A percentile compares a stretch with the other conserved stretches of the same genome.
These are phyloP conservation scores for Diaporthe sp. DNA, from an alignment of 2,329 filamentous ascomycete genomes.

Conservation along the genomic window DNA sequence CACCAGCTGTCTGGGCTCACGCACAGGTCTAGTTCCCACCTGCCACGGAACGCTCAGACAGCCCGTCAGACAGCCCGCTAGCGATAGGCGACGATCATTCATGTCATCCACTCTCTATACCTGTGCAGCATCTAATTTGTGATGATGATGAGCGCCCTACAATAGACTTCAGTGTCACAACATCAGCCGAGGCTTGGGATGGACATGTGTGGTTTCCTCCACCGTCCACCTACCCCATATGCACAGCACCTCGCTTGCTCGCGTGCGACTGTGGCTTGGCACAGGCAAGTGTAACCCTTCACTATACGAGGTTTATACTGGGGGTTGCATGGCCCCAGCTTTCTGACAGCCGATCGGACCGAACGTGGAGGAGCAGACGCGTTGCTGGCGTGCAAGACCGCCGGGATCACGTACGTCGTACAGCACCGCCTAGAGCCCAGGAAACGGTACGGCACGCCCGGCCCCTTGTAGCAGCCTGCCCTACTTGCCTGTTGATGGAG, in stretches of 20 bases:
- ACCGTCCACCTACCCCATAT: not conserved
- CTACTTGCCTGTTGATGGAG: not conserved
- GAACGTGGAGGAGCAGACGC: not conserved
- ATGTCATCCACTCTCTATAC: not conserved
- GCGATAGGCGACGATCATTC: not conserved
- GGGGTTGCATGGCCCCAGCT: not conserved
- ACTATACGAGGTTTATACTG: not conserved
- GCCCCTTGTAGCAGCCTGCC: slow-evolving; percentile 7
- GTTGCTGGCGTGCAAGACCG: not conserved
- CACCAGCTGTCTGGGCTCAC: not conserved
- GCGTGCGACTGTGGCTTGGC: not conserved
- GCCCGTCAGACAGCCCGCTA: not conserved
- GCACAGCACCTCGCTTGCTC: not conserved
- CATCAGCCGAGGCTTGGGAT: not conserved
- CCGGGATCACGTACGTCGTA: not conserved
- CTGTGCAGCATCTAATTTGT: too few relatives aligned
- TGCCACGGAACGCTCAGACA: slow-evolving; percentile 3
- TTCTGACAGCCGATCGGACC: slow-evolving; percentile 9
- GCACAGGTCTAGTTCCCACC: not conserved
- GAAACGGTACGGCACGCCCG: not conserved
- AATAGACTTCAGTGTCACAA: not conserved
- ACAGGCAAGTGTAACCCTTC: not conserved
- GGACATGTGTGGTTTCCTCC: not conserved
- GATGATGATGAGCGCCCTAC: not conserved
- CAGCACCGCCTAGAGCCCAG: not conserved